Base-by-base conservation (phyloP, 2,329 filamentous ascomycete genomes). In the Sarocladium kiliense region DNA sequence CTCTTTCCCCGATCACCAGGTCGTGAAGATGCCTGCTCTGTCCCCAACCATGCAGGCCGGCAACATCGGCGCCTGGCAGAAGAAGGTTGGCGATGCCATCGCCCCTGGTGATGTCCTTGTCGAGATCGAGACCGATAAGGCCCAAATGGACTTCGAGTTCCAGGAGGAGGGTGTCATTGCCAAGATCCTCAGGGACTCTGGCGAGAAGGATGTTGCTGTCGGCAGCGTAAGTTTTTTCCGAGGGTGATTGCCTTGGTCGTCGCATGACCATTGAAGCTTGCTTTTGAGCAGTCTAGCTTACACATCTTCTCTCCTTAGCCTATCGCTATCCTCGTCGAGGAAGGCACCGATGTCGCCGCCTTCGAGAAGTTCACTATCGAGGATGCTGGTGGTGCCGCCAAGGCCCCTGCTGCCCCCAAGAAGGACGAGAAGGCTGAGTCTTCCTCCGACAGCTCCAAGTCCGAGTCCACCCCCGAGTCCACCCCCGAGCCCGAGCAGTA, bases 141-240 rank as follows among this genome's bases (percentile, higher is more conserved):
- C 94, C 61, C 94, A 97, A 79, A 99, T 99, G 94, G 94, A 99
- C 79, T 97, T 99, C 72, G 94, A 99, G 76, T 97, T 96, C 77
- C 94, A 99, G 76, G 94, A 99, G 68, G 94, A 97, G 71, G 94
- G 93, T 79, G 83, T 96, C 58, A 81, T 99, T 63, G 93, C 94
- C 67, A 96, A 96, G 82, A 82, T 97, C 61, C 79, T 99, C 68
- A 94, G 91, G 78, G 89, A 96, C 45, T 87, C 88, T 58, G 95
- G 95, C 62, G 88, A 87, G 74, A 99, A 97, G 81, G 94, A 99
- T 71, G 79, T 99, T 59, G 73, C 93, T 27, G 91, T 99, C 66
- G 94, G 94, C 72, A 94, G 88, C 75, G 94, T 99, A 84, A 78
- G 91, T 85, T 37, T 39, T 50, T 37, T 19, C 54, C 19, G n/a